Conservation (phyloP, 2,329 filamentous ascomycete genomes). For the Claviceps sp. region DNA sequence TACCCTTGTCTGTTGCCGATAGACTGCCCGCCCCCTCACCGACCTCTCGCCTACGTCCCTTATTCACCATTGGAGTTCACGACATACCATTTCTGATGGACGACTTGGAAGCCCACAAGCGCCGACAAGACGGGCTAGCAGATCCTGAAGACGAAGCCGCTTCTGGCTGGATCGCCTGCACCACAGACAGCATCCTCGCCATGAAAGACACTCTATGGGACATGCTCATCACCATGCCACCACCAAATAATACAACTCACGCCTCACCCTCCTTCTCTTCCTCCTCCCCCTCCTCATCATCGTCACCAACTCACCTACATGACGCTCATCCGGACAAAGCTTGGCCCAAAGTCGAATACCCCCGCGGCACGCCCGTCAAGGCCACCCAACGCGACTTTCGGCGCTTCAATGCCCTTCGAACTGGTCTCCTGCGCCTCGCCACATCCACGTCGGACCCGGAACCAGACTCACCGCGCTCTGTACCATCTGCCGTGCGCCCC, state of each 20-base stretch:
- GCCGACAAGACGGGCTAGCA: constrained; percentile 21
- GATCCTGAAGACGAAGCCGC: constrained; percentile 33
- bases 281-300: constrained; percentile 6
- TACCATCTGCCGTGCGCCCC: constrained; percentile 13
- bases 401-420: constrained; percentile 58
- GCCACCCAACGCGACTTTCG: constrained; percentile 85
- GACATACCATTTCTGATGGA: constrained; percentile 71
- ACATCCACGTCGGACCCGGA: constrained; percentile 12
- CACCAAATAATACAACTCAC: constrained; percentile 37
- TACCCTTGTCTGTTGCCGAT: constrained; percentile 61
- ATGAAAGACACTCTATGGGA: constrained; percentile 84
- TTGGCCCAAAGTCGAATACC: constrained; percentile 65
- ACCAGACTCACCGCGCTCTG: constrained; percentile 17
- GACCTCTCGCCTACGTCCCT: constrained; percentile 55
- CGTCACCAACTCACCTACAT: constrained; percentile 10
- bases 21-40: constrained; percentile 50
- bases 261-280: constrained; percentile 6
- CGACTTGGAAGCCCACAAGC: constrained; percentile 37
- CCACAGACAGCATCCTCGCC: constrained; percentile 82
- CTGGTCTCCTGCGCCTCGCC: constrained; percentile 42
- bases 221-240: constrained; percentile 74
- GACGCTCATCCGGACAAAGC: constrained; percentile 40
- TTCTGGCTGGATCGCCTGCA: constrained; percentile 82
- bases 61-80: constrained; percentile 90
- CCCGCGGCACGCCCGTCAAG: constrained; percentile 52